phyloP scores from a whole-genome alignment of 805 yeast genomes.

The Candida berthetii region DNA sequence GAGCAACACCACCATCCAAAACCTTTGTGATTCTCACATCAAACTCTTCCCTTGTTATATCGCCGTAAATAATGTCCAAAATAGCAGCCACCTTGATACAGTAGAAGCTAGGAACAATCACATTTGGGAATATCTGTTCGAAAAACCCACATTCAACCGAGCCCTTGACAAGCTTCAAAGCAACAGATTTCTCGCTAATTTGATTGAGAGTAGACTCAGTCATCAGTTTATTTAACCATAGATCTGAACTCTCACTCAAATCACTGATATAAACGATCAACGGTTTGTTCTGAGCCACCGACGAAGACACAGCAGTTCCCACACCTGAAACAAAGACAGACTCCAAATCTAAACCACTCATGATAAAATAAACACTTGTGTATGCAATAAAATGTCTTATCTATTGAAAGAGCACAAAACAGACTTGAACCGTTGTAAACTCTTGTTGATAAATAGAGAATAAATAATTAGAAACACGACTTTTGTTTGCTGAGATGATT shows the following conservation, averaged over 20 bases:
- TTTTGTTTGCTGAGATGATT: neutral
- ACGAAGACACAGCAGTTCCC: constrained; percentile 32
- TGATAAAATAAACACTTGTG: no score
- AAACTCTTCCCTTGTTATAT: constrained; percentile 21
- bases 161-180: constrained; percentile 32
- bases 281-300: constrained; percentile 28
- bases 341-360: constrained; percentile 11
- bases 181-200: constrained; percentile 26
- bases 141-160: constrained; percentile 41
- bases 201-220: constrained; percentile 9
- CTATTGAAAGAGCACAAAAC: no score
- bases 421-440: no score
- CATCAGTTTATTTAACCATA: constrained; percentile 16
- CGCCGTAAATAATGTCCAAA: constrained; percentile 34
- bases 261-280: constrained; percentile 32
- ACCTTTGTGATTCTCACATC: constrained; percentile 17
- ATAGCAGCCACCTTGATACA: constrained; percentile 44
- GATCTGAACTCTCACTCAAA: constrained; percentile 15
- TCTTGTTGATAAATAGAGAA: neutral
- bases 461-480: neutral
- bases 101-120: constrained; percentile 49
- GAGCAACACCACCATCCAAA: constrained; percentile 4
- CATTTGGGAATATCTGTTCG: constrained; percentile 47
- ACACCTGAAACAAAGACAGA: constrained; percentile 22
- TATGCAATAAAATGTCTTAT: no score